Evolutionary conservation across 768 basidiomycete genomes (phyloP), one percentile per base, ranked within the genome.

Genomic region (Lactifluus echinatus): DNA sequence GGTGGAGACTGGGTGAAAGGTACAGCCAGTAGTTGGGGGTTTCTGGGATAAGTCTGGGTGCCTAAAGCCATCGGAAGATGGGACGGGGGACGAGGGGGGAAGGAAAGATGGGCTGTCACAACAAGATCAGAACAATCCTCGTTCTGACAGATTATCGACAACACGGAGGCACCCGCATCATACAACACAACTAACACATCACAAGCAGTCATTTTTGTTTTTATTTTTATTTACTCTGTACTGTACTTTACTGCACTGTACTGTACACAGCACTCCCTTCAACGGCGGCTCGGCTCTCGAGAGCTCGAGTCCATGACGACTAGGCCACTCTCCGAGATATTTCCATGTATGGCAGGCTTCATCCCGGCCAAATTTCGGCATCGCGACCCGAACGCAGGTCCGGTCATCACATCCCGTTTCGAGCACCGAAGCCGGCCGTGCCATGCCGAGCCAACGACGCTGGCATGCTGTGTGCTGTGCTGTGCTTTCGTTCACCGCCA

Each of bases 21-120:
- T 1, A 49, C 10, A 2, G 15, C 31, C 2, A 48, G 29, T 2
- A 53, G 15, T 34, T 59, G 60, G 26, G 56, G 37, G 15, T 47
- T 50, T 61, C 50, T 31, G 21, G 51, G 50, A 28, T 53, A 59
- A 12, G 23, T 42, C n/a, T 61, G 60, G n/a, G 56, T 45, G 45
- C 58, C 58, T 39, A 59, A 19, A 43, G 58, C 58, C 58, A 59
- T 59, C 4, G 40, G 7, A 39, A 33, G 33, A 12, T 10, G 24
- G 15, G 8, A 36, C 8, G n/a, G 34, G 19, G 33, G 48, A 24
- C 15, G 42, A 33, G 26, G 10, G 24, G 8, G 2, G 2, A 21
- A 26, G 33, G 4, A 33, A 12, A n/a, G n/a, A n/a, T n/a, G n/a
- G n/a, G n/a, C n/a, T n/a, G n/a, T n/a, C n/a, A n/a, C n/a, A n/a